phyloP scores from a whole-genome alignment of 495 filamentous ascomycete genomes.

The Aspergillus indologenus region DNA sequence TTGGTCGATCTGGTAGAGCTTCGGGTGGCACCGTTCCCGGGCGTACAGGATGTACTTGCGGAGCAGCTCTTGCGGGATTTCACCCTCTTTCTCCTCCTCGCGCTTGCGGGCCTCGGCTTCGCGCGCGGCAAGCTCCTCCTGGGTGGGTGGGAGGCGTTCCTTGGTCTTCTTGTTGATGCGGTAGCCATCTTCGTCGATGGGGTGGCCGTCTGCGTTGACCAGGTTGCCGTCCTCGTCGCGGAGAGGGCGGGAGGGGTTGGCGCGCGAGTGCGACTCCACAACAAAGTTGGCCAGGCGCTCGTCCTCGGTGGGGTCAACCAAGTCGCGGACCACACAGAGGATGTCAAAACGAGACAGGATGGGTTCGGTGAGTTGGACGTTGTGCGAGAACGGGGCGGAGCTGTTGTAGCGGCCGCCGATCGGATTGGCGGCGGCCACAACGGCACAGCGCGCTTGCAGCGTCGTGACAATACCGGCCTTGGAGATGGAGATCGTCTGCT shows the following conservation, averaged over 20 bases:
- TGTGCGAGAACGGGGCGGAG: slow-evolving; percentile 89
- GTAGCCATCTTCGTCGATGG: slow-evolving; percentile 45
- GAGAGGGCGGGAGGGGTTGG: slow-evolving; percentile 67
- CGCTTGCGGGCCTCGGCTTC: slow-evolving; percentile 40
- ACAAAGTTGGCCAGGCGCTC: slow-evolving; percentile 95
- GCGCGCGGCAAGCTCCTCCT: slow-evolving; percentile 36
- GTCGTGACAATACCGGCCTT: slow-evolving; percentile 99
- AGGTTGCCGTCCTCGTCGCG: slow-evolving; percentile 53
- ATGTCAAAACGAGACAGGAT: slow-evolving; percentile 99
- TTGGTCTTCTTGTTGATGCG: slow-evolving; percentile 36
- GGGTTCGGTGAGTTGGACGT: slow-evolving; percentile 95
- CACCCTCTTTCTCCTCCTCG: slow-evolving; percentile 63
- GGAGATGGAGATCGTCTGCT: slow-evolving; percentile 99
- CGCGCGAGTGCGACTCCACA: slow-evolving; percentile 84
- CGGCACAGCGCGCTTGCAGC: slow-evolving; percentile 93
- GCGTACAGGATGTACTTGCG: slow-evolving; percentile 98
- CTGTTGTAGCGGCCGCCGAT: slow-evolving; percentile 96
- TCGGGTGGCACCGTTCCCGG: slow-evolving; percentile 83
- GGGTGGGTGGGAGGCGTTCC: slow-evolving; percentile 31
- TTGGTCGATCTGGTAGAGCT: slow-evolving; percentile 96
- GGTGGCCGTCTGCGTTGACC: slow-evolving; percentile 60
- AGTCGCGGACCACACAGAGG: slow-evolving; percentile 93
- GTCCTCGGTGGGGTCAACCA: slow-evolving; percentile 94
- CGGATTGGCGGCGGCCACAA: slow-evolving; percentile 96
- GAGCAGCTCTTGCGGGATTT: slow-evolving; percentile 88